A percentile compares a stretch with the other conserved stretches of the same genome.
phyloP scores from a whole-genome alignment of 257 asterid genomes.

The Phtheirospermum japonicum region DNA sequence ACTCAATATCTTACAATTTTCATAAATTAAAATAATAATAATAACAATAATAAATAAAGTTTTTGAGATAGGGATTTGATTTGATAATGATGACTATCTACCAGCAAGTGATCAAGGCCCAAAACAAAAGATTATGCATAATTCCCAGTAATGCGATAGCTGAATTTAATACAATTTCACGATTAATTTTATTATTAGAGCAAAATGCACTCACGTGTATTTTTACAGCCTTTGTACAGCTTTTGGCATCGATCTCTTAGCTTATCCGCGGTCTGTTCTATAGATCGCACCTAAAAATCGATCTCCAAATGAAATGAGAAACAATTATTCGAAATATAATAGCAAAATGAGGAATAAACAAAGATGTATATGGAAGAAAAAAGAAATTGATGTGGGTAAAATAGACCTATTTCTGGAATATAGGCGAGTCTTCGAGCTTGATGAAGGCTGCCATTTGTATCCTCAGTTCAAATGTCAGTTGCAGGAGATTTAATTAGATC shows the following conservation, averaged over 20 bases:
- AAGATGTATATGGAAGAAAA: neutral
- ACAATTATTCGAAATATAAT: constrained; percentile 11
- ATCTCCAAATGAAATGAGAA: constrained; percentile 16
- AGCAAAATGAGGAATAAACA: neutral
- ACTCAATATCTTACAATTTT: constrained; percentile 11
- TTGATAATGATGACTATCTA: too few relatives aligned
- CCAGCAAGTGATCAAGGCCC: too few relatives aligned
- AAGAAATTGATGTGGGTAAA: neutral
- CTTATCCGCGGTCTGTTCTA: constrained; percentile 80
- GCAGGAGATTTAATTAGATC: constrained; percentile 29
- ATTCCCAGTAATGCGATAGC: too few relatives aligned
- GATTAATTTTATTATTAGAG: too few relatives aligned
- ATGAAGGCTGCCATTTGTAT: constrained; percentile 65
- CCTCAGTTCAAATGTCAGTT: constrained; percentile 20
- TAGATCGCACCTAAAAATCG: constrained; percentile 60
- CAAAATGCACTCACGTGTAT: constrained; percentile 64
- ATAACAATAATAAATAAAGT: too few relatives aligned
- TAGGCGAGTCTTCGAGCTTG: constrained; percentile 96
- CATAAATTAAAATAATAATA: too few relatives aligned
- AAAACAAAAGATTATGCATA: too few relatives aligned
- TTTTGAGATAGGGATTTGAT: too few relatives aligned
- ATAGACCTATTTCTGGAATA: constrained; percentile 85
- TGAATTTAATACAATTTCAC: too few relatives aligned
- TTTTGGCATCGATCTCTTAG: constrained; percentile 90
- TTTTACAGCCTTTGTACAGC: constrained; percentile 77